Base-by-base conservation (phyloP, 2,329 filamentous ascomycete species). In the Exophiala mesophila region DNA sequence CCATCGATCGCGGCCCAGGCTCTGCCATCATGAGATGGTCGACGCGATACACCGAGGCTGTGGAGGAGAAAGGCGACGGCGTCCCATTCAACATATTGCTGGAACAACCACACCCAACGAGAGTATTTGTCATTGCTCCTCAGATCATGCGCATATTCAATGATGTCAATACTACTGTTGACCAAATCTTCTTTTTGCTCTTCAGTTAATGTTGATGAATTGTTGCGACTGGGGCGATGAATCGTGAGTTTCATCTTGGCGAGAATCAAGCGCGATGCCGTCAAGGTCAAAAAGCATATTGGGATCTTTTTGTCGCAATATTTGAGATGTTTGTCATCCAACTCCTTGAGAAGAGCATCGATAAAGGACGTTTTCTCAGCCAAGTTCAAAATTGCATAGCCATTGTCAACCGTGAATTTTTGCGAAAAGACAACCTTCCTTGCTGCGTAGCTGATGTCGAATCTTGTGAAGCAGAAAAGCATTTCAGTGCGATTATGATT, bases 81-180 rank as follows among this genome's bases (percentile, higher is more conserved):
- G 55, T 80, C 76, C 77, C 78, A 82, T 55, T 82, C 78, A 49
- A 78, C 72, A 43, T 81, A 78, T 2, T 76, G 79, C 19, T 69
- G 67, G 63, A 80, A 80, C 0, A 81, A 65, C 78, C 79, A 83
- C 7, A 41, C 17, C 44, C 44, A 46, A n/a, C 44, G 44, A 6
- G 42, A 46, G 18, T 46, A 46, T 2, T 39, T 47, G 19, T 54
- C 48, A 30, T 52, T 45, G 3, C 30, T 19, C 17, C 50, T 38
- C 5, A 59, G 29, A 2, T 13, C 28, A 4, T 39, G 34, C 5
- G 53, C 41, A 18, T 49, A 41, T 13, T 50, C 41, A 5, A 58
- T 43, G 7, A 57, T 41, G 10, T 55, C 49, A 36, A 39, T 43
- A 31, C 45, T 51, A 23, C 31, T 49, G 24, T 36, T n/a, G 6